phyloP scores from a whole-genome alignment of 208 protist genomes.

The Crithidia thermophila region DNA sequence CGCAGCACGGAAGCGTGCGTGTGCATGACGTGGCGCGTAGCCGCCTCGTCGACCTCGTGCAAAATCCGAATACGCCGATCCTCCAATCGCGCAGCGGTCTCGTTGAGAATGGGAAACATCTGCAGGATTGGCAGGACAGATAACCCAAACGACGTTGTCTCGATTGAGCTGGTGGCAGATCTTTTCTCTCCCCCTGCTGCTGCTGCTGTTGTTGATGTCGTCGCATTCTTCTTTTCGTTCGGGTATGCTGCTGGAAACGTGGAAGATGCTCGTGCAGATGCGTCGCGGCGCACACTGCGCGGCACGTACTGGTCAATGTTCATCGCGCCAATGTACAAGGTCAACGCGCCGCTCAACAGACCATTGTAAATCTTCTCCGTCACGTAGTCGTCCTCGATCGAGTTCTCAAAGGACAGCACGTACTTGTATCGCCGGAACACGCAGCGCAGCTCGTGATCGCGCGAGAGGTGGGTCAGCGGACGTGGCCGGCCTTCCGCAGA shows the following conservation, averaged over 20 bases:
- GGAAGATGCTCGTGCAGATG: too few species aligned
- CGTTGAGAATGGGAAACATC: slow-evolving; percentile 23
- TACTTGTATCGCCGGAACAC: slow-evolving; percentile 49
- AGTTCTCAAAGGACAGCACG: slow-evolving; percentile 52
- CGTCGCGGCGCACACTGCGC: neutral
- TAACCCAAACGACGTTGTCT: neutral
- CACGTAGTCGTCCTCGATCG: slow-evolving; percentile 59
- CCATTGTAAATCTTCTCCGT: slow-evolving; percentile 77
- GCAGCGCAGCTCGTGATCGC: slow-evolving; percentile 28
- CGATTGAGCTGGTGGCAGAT: too few species aligned
- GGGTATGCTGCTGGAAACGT: too few species aligned
- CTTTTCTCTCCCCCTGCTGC: too few species aligned
- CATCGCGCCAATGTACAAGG: slow-evolving; percentile 49
- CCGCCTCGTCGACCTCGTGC: slow-evolving; percentile 12
- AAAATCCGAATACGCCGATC: neutral
- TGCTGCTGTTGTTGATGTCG: too few species aligned
- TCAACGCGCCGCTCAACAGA: slow-evolving; percentile 46
- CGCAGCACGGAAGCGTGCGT: slow-evolving; percentile 10
- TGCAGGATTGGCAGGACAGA: slow-evolving; percentile 17
- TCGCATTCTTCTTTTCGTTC: too few species aligned
- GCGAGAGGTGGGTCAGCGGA: neutral
- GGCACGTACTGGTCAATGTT: slow-evolving; percentile 52
- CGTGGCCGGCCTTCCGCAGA: neutral
- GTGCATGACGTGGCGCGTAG: neutral
- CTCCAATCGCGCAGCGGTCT: slow-evolving; percentile 19